Evolutionary conservation across 2,329 filamentous ascomycete genomes (phyloP).

Genomic region (Talaromyces sp.): DNA sequence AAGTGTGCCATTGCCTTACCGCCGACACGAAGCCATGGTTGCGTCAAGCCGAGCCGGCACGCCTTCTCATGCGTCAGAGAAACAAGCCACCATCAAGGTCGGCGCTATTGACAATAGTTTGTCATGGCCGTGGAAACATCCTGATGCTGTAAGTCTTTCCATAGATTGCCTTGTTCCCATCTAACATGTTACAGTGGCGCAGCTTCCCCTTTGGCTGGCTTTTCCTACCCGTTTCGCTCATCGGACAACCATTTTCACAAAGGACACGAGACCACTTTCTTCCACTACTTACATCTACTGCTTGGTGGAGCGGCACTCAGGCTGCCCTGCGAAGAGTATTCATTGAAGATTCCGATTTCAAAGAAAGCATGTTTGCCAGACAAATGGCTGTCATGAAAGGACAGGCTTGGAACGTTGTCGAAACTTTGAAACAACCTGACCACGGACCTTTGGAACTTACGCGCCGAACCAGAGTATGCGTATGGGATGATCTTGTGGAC

Average conservation of each 20-base stretch:
- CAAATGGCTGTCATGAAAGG: conserved; percentile 99
- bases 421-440: conserved; percentile 87
- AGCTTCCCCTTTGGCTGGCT: conserved; percentile 99
- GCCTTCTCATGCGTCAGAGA: conserved; percentile 44
- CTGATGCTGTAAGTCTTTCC: conserved; percentile 67
- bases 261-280: conserved; percentile 92
- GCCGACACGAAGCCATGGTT: conserved; percentile 78
- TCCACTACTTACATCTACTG: conserved; percentile 87
- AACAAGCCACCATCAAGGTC: conserved; percentile 64
- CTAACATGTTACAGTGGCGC: conserved; percentile 53
- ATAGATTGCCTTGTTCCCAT: neutral
- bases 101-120: conserved; percentile 97
- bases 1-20: conserved; percentile 62
- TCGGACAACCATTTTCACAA: conserved; percentile 92
- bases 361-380: conserved; percentile 97
- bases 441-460: conserved; percentile 94
- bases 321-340: conserved; percentile 82
- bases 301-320: conserved; percentile 97
- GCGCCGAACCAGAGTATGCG: conserved; percentile 82
- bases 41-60: conserved; percentile 59
- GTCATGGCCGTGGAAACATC: conserved; percentile 99
- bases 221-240: conserved; percentile 92
- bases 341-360: conserved; percentile 88
- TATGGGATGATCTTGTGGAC: conserved; percentile 97
- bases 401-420: conserved; percentile 98